Percentiles rank a stretch among this genome's conserved stretches.
phyloP scores from a whole-genome alignment of 768 basidiomycete genomes.

The Agrocybe chaxingu region DNA sequence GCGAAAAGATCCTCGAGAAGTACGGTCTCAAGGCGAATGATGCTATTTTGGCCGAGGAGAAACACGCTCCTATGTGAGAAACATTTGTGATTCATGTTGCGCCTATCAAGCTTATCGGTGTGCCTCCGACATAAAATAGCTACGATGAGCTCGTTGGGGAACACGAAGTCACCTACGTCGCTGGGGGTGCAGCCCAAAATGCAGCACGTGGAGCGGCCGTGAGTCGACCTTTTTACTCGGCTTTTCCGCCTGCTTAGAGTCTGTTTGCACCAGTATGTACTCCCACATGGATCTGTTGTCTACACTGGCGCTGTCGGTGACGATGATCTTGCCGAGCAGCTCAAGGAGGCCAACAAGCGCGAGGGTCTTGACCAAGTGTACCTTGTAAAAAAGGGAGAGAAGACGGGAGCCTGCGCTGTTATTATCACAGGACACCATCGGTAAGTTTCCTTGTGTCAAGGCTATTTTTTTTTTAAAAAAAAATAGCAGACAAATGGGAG shows the following conservation, averaged over 20 bases:
- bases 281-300: slow-evolving; percentile 85
- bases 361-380: slow-evolving; percentile 90
- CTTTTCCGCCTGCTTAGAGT: slow-evolving; percentile 6
- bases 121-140: slow-evolving; percentile 35
- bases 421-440: slow-evolving; percentile 91
- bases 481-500: no score
- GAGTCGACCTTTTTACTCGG: slow-evolving; percentile 26
- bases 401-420: slow-evolving; percentile 97
- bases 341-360: slow-evolving; percentile 85
- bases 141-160: slow-evolving; percentile 85
- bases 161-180: slow-evolving; percentile 82
- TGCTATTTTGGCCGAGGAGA: slow-evolving; percentile 89
- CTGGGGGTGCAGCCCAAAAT: slow-evolving; percentile 97
- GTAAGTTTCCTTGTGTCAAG: slow-evolving; percentile 34
- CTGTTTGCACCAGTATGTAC: slow-evolving; percentile 65
- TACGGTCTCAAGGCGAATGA: slow-evolving; percentile 92
- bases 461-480: background rate
- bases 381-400: slow-evolving; percentile 79
- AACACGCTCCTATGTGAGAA: slow-evolving; percentile 82
- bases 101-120: background rate
- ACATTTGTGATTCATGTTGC: background rate
- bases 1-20: slow-evolving; percentile 82
- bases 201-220: slow-evolving; percentile 96
- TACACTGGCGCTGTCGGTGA: slow-evolving; percentile 94
- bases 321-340: slow-evolving; percentile 87